A percentile compares a stretch with the other conserved stretches of the same genome.
phyloP scores from a whole-genome alignment of 1,284 basidiomycete genomes.

The Ustanciosporium gigantosporum region DNA sequence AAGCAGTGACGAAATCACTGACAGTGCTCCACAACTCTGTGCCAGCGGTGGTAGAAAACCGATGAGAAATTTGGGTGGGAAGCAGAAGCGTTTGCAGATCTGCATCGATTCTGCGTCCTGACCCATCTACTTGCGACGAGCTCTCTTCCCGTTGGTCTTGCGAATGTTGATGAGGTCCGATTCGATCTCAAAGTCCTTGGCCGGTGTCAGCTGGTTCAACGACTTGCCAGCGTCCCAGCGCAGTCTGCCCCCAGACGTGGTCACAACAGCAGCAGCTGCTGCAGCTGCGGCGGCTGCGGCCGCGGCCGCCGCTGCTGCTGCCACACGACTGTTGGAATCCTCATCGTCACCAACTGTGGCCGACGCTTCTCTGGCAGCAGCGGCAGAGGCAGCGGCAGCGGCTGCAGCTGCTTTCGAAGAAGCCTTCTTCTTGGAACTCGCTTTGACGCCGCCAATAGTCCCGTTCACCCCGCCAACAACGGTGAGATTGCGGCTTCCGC shows the following conservation, averaged over 20 bases:
- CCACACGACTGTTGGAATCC: slow-evolving; percentile 31
- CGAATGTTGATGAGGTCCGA: slow-evolving; percentile 59
- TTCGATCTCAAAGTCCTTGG: slow-evolving; percentile 59
- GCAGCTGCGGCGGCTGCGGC: slow-evolving; percentile 24
- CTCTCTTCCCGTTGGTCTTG: slow-evolving; percentile 57
- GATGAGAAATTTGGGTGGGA: no score
- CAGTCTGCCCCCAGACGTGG: slow-evolving; percentile 48
- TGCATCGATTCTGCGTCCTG: no score
- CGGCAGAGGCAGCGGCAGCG: slow-evolving; percentile 25
- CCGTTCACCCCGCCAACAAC: slow-evolving; percentile 27
- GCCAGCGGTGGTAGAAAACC: no score
- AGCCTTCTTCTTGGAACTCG: slow-evolving; percentile 36
- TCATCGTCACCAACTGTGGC: slow-evolving; percentile 37
- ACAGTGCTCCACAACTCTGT: no score
- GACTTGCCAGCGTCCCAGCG: slow-evolving; percentile 58
- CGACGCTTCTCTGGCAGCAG: slow-evolving; percentile 36
- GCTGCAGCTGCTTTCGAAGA: slow-evolving; percentile 27
- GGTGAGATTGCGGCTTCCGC: slow-evolving; percentile 20
- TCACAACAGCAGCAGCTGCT: slow-evolving; percentile 34
- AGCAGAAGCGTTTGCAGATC: no score
- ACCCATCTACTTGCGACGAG: slow-evolving; percentile 36
- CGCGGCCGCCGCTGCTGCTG: slow-evolving; percentile 28
- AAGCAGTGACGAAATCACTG: no score
- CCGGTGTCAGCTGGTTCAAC: slow-evolving; percentile 54
- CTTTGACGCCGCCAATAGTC: slow-evolving; percentile 23